Evolutionary conservation across 2,329 filamentous ascomycete genomes (phyloP), one percentile per base, ranked within the genome.

Genomic region (Pseudogymnoascus destructans): DNA sequence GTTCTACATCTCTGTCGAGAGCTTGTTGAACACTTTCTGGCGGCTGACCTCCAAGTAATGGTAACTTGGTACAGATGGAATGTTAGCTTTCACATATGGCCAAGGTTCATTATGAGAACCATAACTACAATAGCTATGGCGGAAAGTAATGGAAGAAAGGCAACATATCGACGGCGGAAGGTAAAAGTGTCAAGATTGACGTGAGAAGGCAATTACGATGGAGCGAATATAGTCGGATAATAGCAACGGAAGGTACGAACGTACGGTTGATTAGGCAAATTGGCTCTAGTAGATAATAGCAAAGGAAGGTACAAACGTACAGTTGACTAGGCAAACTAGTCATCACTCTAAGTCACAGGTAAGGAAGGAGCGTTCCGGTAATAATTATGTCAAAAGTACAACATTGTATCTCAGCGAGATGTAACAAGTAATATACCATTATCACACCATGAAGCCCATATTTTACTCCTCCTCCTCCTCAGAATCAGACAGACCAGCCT

Each of bases 401-500:
- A 30, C 25, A 52, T 52, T 52, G 46, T 30, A 52, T 52, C 46
- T 52, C 5, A 17, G 4, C 46, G n/a, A 52, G n/a, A 30, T 17
- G 4, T 17, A 30, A 11, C 19, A 52, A 27, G 17, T 27, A 27
- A 49, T 27, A 27, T 15, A 11, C 46, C 25, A 52, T 7, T 52
- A 52, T 52, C n/a, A 52, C 9, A 25, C 9, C 17, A 52, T 30
- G 46, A 30, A 30, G n/a, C 23, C 46, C 15, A 19, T 58, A 19
- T 58, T 25, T 30, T 69, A 66, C 5, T 67, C 67, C 5, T 70
- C 69, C 6, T 75, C 72, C 3, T 74, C 73, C 30, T 74, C 72
- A 54, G 73, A 73, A 3, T 73, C 74, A 62, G 75, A 74, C n/a
- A 73, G 64, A 15, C 73, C 73, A n/a, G 74, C 64, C 59, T 75